Evolutionary conservation across 805 yeast species (phyloP), one percentile per base, ranked within the genome.

Genomic region (Spathaspora girioi): DNA sequence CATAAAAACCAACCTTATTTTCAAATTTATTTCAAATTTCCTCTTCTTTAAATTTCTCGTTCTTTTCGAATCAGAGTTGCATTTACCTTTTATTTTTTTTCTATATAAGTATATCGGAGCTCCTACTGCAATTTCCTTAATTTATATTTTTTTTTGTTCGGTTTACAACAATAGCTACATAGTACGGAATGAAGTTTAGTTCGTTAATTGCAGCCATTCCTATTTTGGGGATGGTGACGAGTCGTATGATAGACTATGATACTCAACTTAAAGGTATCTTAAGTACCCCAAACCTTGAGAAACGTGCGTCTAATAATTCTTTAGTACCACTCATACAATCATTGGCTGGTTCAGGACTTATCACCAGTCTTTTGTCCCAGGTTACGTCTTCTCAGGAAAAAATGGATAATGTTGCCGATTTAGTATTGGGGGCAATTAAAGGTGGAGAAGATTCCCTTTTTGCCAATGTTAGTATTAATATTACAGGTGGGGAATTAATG

Each of bases 381-480:
- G 59, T 73, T 14, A 74, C 76, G 0, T 54, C 56, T 20, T 63
- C 67, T 3, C 60, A 68, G n/a, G 56, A 56, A 10, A 61, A 66
- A 40, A 63, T 69, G 60, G 60, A 66, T 50, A 60, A 58, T 8
- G 48, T 72, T 14, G 61, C 68, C 14, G 62, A 64, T 52, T 38
- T 42, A 14, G 15, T 42, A 20, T 19, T 23, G 11, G 5, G 26
- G 2, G 29, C 29, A 15, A 5, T 64, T 9, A 35, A 52, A 6
- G 54, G 60, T 20, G 49, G 1, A 14, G 45, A n/a, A 44, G 45
- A 29, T 29, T 29, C 32, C 19, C 38, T 41, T 45, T 44, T 43
- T 46, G 31, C 43, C 5, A 54, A 55, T 4, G 31, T 61, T 3
- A 54, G 59, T 38, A 52, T 69, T 19, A 48, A 61, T 5, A 42